Percentiles rank a stretch among this genome's conserved stretches.
Evolutionary conservation across 257 asterid species (phyloP).

Genomic region (Gynochthodes officinalis): DNA sequence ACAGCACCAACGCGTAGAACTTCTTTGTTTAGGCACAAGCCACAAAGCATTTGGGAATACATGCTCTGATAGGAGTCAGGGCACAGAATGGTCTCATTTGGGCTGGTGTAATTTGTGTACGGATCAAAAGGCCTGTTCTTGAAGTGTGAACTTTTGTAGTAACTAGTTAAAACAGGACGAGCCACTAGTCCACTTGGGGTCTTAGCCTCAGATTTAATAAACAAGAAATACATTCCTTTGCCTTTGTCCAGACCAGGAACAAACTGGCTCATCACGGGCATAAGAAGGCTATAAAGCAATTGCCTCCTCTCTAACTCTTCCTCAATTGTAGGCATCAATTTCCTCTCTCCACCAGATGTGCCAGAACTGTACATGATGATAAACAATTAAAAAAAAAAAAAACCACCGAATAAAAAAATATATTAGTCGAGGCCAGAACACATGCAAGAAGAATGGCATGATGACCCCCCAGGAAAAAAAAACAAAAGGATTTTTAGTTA

Average conservation of each 20-base stretch:
- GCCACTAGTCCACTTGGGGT: conserved; percentile 84
- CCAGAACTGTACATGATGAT: conserved; percentile 54
- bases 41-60: conserved; percentile 96
- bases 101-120: conserved; percentile 91
- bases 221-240: conserved; percentile 86
- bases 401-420: neutral
- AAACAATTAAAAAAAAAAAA: neutral
- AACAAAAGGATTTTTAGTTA: neutral
- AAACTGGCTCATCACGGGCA: conserved; percentile 91
- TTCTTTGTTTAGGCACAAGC: conserved; percentile 52
- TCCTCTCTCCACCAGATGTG: conserved; percentile 86
- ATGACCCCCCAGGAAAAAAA: neutral
- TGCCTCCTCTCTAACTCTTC: conserved; percentile 69
- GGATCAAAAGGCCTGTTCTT: conserved; percentile 73
- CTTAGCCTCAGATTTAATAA: conserved; percentile 66
- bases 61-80: conserved; percentile 85
- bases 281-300: conserved; percentile 69
- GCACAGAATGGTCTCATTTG: conserved; percentile 79
- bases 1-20: conserved; percentile 97
- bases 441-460: conserved; percentile 5
- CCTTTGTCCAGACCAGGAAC: conserved; percentile 71
- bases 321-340: conserved; percentile 91
- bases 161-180: conserved; percentile 83
- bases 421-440: too few relatives aligned
- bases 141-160: conserved; percentile 80